These are phyloP conservation scores for Cryptococcus sp. DNA, from an alignment of 1,284 basidiomycete species.

Conservation along the genomic window DNA sequence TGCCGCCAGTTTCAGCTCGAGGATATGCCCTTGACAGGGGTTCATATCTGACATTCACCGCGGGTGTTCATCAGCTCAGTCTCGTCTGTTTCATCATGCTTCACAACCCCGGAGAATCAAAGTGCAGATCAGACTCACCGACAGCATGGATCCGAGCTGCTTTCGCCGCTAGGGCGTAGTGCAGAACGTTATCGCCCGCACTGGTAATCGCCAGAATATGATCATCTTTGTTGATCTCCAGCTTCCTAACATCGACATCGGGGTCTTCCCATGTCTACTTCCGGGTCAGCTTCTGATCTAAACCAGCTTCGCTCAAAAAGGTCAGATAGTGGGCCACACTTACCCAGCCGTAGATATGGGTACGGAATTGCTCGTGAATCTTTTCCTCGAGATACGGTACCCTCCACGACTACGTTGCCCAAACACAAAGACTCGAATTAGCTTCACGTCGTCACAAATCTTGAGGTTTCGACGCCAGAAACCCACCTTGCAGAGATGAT, in stretches of 20 bases:
- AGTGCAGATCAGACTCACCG: conserved; percentile 59
- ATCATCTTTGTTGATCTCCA: conserved; percentile 65
- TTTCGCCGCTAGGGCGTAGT: conserved; percentile 70
- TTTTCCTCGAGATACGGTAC: conserved; percentile 75
- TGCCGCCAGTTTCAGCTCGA: conserved; percentile 76
- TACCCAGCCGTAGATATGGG: conserved; percentile 66
- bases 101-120: neutral
- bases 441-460: neutral
- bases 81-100: neutral
- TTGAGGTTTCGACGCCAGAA: neutral
- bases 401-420: conserved; percentile 58
- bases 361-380: conserved; percentile 73
- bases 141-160: conserved; percentile 72
- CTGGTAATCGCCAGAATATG: conserved; percentile 75
- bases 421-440: neutral
- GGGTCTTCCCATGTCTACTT: conserved; percentile 79
- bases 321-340: conserved; percentile 1
- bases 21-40: conserved; percentile 70
- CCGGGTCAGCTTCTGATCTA: conserved; percentile 29
- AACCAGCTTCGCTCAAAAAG: neutral
- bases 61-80: neutral
- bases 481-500: conserved; percentile 63
- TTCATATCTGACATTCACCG: conserved; percentile 45
- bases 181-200: conserved; percentile 78
- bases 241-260: conserved; percentile 69